Evolutionary conservation across 345 rosid species (phyloP).

Genomic region (Populus deltoides): DNA sequence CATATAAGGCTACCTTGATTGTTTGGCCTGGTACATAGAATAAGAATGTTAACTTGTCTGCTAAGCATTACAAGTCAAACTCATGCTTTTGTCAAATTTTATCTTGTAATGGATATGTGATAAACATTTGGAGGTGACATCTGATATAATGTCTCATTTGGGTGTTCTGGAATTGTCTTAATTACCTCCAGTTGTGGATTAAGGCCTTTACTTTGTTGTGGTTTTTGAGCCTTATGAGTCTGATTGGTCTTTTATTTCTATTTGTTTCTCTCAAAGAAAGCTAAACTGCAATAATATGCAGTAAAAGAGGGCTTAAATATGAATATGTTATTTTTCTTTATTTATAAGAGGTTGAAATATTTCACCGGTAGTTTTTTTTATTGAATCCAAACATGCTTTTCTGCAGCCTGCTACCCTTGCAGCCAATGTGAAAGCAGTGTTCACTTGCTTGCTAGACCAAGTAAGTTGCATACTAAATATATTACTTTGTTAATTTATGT

Average conservation of each 20-base stretch:
- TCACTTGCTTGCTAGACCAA: slow-evolving; percentile 87
- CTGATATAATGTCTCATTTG: neutral
- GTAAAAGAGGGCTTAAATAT: neutral
- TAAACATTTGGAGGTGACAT: neutral
- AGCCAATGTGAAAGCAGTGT: slow-evolving; percentile 74
- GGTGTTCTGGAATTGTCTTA: neutral
- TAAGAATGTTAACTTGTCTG: neutral
- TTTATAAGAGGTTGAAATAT: neutral
- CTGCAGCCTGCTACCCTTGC: slow-evolving; percentile 82
- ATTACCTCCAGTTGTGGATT: neutral
- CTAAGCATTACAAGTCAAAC: neutral
- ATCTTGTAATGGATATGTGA: neutral
- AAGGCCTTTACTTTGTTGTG: neutral
- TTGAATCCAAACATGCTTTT: slow-evolving; percentile 16
- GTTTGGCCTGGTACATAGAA: neutral
- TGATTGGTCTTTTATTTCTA: neutral
- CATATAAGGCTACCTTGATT: neutral
- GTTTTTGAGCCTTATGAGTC: neutral
- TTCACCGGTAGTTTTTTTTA: slow-evolving; percentile 7
- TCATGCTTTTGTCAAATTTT: neutral
- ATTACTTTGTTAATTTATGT: slow-evolving; percentile 11
- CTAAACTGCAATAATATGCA: neutral
- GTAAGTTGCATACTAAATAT: slow-evolving; percentile 43
- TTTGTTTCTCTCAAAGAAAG: neutral
- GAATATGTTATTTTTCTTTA: neutral